Evolutionary conservation across 1,284 basidiomycete species (phyloP), one percentile per base, ranked within the genome.

Genomic region (Apiotrichum mycotoxinovorans): DNA sequence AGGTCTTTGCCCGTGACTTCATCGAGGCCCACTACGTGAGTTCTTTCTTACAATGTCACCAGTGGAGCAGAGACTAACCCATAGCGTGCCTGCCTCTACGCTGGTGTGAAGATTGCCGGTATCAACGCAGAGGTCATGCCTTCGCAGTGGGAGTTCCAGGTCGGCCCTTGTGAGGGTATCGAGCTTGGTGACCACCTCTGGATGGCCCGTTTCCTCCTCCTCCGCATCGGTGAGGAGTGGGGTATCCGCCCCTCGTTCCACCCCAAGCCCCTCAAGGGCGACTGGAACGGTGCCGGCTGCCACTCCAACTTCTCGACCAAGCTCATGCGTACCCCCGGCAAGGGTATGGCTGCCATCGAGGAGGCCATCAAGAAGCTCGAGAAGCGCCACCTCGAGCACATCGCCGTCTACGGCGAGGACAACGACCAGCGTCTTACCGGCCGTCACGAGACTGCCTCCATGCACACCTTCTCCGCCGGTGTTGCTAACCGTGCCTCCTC

Each of bases 101-200:
- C 96, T 66, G 94, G 93, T 69, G 84, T 99, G 80, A 94, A 93
- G 82, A 98, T 98, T 82, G 95, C 91, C 64, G 96, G 96, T 76
- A 98, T 99, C 82, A 99, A 98, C 79, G 96, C 96, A 66, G 96
- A 98, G 81, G 96, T 98, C 69, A 98, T 98, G 95, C 95, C 96
- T 27, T 88, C 94, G 59, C 96, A 98, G 80, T 98, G 94, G 94
- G 95, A 98, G 82, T 98, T 96, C 89, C 96, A 98, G 80, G 93
- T 98, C 69, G 95, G 95, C 61, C 95, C 95, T 41, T 98, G 95
- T 75, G 87, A 89, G 78, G 95, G 95, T 65, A 97, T 98, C 78
- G 84, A 89, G 41, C 96, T 98, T 91, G 95, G 95, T 70, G 95
- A 99, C 80, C 93, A 96, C 80, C 86, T 96, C 71, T 94, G 90